A percentile compares a stretch with the other conserved stretches of the same genome.
These are phyloP conservation scores for Pythium sp. DNA, from an alignment of 352 stramenopile genomes.

Conservation along the genomic window DNA sequence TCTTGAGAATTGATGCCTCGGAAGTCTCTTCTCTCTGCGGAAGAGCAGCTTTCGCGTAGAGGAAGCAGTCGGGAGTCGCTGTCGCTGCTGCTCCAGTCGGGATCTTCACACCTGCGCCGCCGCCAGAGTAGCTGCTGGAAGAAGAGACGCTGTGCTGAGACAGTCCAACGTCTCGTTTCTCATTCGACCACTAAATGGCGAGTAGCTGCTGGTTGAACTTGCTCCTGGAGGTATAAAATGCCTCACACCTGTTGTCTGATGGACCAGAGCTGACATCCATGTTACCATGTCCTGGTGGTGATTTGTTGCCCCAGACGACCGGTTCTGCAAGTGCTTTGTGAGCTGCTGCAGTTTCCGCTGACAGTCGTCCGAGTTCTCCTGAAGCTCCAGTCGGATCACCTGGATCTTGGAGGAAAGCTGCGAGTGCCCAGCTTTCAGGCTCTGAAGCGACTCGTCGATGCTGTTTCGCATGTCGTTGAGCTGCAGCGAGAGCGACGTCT, in stretches of 20 bases:
- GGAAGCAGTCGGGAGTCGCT: constrained; percentile 32
- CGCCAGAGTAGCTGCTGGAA: not conserved
- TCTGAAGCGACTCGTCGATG: constrained; percentile 24
- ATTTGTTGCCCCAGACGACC: not conserved
- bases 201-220: not conserved
- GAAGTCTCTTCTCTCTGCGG: constrained; percentile 16
- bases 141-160: not conserved
- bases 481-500: constrained; percentile 24
- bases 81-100: constrained; percentile 16
- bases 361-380: constrained; percentile 28
- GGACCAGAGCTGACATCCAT: not conserved
- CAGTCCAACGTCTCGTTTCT: not conserved
- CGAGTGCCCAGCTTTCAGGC: constrained; percentile 22
- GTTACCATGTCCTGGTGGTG: not conserved
- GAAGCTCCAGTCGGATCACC: constrained; percentile 38
- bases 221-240: not conserved
- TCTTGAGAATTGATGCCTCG: not conserved
- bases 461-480: constrained; percentile 19
- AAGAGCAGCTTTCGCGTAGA: constrained; percentile 44
- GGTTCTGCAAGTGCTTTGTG: constrained; percentile 15
- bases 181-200: not conserved
- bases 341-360: constrained; percentile 34
- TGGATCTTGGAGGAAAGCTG: constrained; percentile 45
- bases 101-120: constrained; percentile 16
- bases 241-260: not conserved